These are phyloP conservation scores for Triticum monococcum DNA, from an alignment of 176 grass and related monocot species.

Conservation along the genomic window DNA sequence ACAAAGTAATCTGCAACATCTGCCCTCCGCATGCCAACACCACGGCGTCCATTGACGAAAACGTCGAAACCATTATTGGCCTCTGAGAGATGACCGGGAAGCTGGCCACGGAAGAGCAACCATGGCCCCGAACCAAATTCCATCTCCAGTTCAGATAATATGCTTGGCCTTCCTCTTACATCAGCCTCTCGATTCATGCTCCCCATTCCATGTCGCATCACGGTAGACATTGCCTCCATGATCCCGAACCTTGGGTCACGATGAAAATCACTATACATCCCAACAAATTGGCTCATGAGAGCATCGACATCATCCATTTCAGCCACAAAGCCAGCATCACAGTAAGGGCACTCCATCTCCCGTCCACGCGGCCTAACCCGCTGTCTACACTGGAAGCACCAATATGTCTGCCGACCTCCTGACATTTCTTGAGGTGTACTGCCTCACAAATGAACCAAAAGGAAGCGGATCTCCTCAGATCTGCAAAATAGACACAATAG, in stretches of 20 bases:
- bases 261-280: conserved; percentile 63
- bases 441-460: not conserved
- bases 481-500: conserved; percentile 28
- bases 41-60: conserved; percentile 51
- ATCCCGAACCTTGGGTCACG: conserved; percentile 60
- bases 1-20: conserved; percentile 84
- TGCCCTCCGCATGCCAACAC: conserved; percentile 56
- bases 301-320: conserved; percentile 65
- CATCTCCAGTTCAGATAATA: conserved; percentile 74
- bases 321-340: conserved; percentile 73
- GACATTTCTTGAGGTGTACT: conserved; percentile 48
- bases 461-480: not conserved
- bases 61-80: conserved; percentile 50
- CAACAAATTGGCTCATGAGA: conserved; percentile 59
- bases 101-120: conserved; percentile 78
- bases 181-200: conserved; percentile 58
- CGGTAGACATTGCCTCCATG: conserved; percentile 76
- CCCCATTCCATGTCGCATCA: conserved; percentile 70
- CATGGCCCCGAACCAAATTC: conserved; percentile 71
- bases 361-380: conserved; percentile 56
- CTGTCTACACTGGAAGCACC: conserved; percentile 85
- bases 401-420: conserved; percentile 51
- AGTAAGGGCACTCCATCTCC: conserved; percentile 77
- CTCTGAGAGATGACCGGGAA: conserved; percentile 59
- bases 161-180: conserved; percentile 47